phyloP scores from a whole-genome alignment of 148 eudicot species.

The Pouteria glomerata region DNA sequence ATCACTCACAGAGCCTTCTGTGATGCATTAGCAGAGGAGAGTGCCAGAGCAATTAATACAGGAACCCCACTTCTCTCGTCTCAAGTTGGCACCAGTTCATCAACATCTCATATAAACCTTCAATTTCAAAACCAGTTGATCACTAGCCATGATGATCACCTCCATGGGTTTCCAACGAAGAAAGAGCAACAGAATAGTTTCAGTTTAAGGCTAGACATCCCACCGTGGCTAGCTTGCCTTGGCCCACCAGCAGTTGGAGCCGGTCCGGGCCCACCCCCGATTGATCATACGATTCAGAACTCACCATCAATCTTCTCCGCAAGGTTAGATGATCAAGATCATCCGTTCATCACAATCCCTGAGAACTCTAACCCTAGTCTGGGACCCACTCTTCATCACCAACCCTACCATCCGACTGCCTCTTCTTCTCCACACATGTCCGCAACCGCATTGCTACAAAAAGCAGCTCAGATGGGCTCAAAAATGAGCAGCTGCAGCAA shows the following conservation, averaged over 20 bases:
- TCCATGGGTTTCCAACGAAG: slow-evolving; percentile 40
- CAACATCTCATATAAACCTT: slow-evolving; percentile 21
- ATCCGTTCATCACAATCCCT: slow-evolving; percentile 4
- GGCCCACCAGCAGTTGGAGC: slow-evolving; percentile 19
- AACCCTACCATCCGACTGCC: slow-evolving; percentile 21
- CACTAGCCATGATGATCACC: slow-evolving; percentile 5
- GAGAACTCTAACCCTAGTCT: slow-evolving; percentile 54
- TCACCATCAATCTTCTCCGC: slow-evolving; percentile 21
- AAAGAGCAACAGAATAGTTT: slow-evolving; percentile 48
- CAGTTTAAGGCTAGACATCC: slow-evolving; percentile 24
- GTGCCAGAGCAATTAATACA: slow-evolving; percentile 44
- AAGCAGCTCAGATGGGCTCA: slow-evolving; percentile 89
- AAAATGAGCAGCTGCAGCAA: slow-evolving; percentile 44
- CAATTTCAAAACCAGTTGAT: slow-evolving; percentile 29
- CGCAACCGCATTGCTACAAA: slow-evolving; percentile 89
- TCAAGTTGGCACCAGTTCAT: slow-evolving; percentile 17
- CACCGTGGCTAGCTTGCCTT: slow-evolving; percentile 60
- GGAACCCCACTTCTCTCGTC: slow-evolving; percentile 29
- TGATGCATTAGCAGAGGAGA: slow-evolving; percentile 83
- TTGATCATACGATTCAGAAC: slow-evolving; percentile 4
- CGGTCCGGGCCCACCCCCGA: no score
- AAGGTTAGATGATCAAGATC: slow-evolving; percentile 14
- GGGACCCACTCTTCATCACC: slow-evolving; percentile 38
- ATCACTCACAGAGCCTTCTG: slow-evolving; percentile 91
- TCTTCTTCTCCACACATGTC: slow-evolving; percentile 69